phyloP scores from a whole-genome alignment of 2,329 filamentous ascomycete genomes.

The Purpureocillium lavendulum region DNA sequence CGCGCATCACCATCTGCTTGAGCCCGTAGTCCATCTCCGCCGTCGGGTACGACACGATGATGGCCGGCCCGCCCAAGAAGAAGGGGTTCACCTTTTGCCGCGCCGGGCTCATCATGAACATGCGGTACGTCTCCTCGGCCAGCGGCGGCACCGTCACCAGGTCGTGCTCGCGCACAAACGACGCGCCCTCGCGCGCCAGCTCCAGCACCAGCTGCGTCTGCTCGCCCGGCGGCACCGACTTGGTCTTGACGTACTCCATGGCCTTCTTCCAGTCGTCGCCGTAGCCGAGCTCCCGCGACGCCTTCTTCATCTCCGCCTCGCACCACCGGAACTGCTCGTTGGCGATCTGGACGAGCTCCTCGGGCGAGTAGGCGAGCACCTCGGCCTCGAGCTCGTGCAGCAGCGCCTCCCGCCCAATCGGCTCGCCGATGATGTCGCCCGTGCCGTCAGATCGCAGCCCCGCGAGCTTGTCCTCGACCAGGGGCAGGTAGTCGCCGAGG shows the following conservation, averaged over 20 bases:
- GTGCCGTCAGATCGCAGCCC: slow-evolving; percentile 33
- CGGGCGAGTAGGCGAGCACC: slow-evolving; percentile 49
- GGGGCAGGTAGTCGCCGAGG: slow-evolving; percentile 23
- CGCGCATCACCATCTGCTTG: slow-evolving; percentile 52
- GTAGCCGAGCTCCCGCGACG: slow-evolving; percentile 38
- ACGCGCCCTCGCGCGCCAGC: slow-evolving; percentile 41
- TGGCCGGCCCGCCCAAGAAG: slow-evolving; percentile 46
- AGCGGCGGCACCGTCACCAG: slow-evolving; percentile 47
- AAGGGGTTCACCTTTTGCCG: slow-evolving; percentile 49
- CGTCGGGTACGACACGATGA: slow-evolving; percentile 49
- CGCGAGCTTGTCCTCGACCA: slow-evolving; percentile 32
- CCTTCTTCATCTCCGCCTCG: slow-evolving; percentile 42
- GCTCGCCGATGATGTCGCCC: slow-evolving; percentile 47
- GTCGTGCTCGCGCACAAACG: slow-evolving; percentile 43
- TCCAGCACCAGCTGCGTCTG: slow-evolving; percentile 43
- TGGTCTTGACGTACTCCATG: slow-evolving; percentile 45
- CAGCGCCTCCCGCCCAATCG: slow-evolving; percentile 43
- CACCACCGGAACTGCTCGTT: slow-evolving; percentile 47
- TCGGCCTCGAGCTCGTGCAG: slow-evolving; percentile 44
- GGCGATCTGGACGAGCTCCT: slow-evolving; percentile 44
- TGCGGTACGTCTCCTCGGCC: slow-evolving; percentile 44
- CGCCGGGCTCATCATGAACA: slow-evolving; percentile 47
- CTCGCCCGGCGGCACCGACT: slow-evolving; percentile 43
- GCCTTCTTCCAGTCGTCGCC: slow-evolving; percentile 41
- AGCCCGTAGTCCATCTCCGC: slow-evolving; percentile 40